These are phyloP conservation scores for Sporothrix dimorphospora DNA, from an alignment of 2,329 filamentous ascomycete genomes.

Conservation along the genomic window DNA sequence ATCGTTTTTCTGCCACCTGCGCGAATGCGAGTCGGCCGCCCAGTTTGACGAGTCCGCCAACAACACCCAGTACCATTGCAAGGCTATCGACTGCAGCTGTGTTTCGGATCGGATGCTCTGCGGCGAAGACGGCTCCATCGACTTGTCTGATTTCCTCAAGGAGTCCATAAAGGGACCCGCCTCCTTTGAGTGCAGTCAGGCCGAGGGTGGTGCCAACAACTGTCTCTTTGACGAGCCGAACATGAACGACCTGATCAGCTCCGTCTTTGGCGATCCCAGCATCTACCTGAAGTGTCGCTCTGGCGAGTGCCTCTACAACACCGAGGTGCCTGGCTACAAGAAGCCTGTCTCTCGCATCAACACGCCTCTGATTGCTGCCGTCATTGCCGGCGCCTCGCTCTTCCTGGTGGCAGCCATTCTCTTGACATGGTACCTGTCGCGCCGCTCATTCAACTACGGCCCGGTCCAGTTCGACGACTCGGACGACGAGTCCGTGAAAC, in stretches of 20 bases:
- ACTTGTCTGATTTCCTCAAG: constrained; percentile 85
- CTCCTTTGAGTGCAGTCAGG: constrained; percentile 73
- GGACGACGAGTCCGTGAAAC: constrained; percentile 81
- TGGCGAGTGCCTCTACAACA: constrained; percentile 91
- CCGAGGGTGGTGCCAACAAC: constrained; percentile 63
- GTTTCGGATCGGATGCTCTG: constrained; percentile 92
- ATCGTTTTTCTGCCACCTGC: constrained; percentile 93
- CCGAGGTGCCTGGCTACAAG: constrained; percentile 88
- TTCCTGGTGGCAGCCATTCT: constrained; percentile 84
- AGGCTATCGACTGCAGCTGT: constrained; percentile 83
- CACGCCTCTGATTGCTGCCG: constrained; percentile 89
- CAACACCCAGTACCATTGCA: constrained; percentile 80
- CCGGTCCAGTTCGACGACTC: constrained; percentile 85
- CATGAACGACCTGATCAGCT: constrained; percentile 88
- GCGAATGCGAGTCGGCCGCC: constrained; percentile 75
- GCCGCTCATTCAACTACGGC: constrained; percentile 70
- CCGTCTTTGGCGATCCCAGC: constrained; percentile 87
- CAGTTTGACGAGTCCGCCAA: constrained; percentile 73
- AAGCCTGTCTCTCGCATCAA: constrained; percentile 93
- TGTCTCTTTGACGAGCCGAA: constrained; percentile 89
- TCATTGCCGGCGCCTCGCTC: constrained; percentile 83
- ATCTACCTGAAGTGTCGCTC: constrained; percentile 81
- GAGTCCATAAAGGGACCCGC: constrained; percentile 86
- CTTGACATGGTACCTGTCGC: constrained; percentile 82
- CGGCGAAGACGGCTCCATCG: constrained; percentile 86